Evolutionary conservation across 2,329 filamentous ascomycete species (phyloP), one percentile per base, ranked within the genome.

Genomic region (Samsoniella hepiali): DNA sequence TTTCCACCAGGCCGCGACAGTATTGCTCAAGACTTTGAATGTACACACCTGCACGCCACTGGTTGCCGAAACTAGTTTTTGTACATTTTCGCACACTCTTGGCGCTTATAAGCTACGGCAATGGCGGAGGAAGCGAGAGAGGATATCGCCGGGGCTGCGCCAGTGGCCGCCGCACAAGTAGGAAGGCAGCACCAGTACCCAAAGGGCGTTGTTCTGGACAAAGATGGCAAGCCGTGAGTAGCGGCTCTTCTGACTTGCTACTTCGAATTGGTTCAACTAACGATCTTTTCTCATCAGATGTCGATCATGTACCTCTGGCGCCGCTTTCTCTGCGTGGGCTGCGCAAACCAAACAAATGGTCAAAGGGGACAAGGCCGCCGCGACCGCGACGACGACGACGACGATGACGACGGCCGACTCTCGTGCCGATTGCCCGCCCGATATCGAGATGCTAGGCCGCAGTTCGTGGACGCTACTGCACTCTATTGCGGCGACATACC

Each of bases 391-490:
- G 32, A 59, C 29, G 11, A 36, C 58, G 10, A 62, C 40, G 27
- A 27, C 51, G 4, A 36, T 40, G 40, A 47, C 50, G 13, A 22
- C 8, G 11, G 9, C 79, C 5, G 63, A 78, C 15, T 80, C 82
- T 8, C 66, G 58, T 11, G 58, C 55, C 45, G 90, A 96, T 76
- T 98, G 94, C 73, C 95, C 95, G 0, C 90, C 95, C 1, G 93
- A 98, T 73, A 91, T 97, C 67, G 92, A 96, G 73, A 78, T 82
- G 17, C 87, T 99, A 5, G 95, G 95, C 56, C 91, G 93, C 66
- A 88, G 88, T 65, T 91, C 92, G 13, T 99, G 95, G 95, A 97
- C 93, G 0, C 84, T 99, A 27, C 86, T 99, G 1, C 95, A 99
- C 80, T 89, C 90, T 9, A 91, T 99, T 67, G 91, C 94, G 15